Percentiles rank a stretch among this genome's conserved stretches.
These are phyloP conservation scores for Lodderomyces beijingensis DNA, from an alignment of 1,139 yeast genomes.

Conservation along the genomic window DNA sequence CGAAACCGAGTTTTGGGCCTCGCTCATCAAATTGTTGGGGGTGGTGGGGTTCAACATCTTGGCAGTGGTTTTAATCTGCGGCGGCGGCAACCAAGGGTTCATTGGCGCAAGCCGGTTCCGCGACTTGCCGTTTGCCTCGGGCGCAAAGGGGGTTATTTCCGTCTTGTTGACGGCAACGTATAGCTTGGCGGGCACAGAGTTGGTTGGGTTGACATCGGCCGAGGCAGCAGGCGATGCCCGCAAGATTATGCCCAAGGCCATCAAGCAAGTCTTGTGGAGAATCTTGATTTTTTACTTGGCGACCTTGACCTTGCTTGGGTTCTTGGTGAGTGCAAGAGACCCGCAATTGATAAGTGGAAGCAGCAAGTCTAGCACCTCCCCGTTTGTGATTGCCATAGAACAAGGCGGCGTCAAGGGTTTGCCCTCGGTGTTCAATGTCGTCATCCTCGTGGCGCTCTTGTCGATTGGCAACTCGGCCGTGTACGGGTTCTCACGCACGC, in stretches of 20 bases:
- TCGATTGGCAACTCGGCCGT: constrained; percentile 46
- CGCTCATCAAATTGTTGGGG: constrained; percentile 58
- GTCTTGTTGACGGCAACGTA: constrained; percentile 42
- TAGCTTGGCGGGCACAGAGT: constrained; percentile 44
- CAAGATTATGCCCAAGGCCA: constrained; percentile 37
- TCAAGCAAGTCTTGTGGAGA: constrained; percentile 42
- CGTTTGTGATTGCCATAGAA: constrained; percentile 42
- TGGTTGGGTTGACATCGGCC: constrained; percentile 39
- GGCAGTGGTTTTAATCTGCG: constrained; percentile 65
- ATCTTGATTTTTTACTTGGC: constrained; percentile 38
- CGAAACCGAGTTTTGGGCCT: constrained; percentile 61
- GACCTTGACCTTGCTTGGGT: constrained; percentile 38
- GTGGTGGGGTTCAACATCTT: constrained; percentile 64
- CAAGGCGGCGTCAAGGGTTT: constrained; percentile 38
- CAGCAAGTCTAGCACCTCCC: constrained; percentile 25
- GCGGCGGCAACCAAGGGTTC: constrained; percentile 57
- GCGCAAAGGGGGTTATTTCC: constrained; percentile 50
- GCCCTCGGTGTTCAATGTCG: constrained; percentile 42
- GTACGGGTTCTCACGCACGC: constrained; percentile 42
- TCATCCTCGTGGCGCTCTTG: constrained; percentile 36
- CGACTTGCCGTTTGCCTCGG: constrained; percentile 57
- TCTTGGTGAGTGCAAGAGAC: constrained; percentile 34
- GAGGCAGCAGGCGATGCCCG: constrained; percentile 38
- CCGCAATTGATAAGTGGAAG: constrained; percentile 27
- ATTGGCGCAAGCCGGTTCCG: constrained; percentile 57